Percentiles rank a stretch among this genome's conserved stretches.
These are phyloP conservation scores for Globisporangium viniferum DNA, from an alignment of 352 stramenopile species.

Conservation along the genomic window DNA sequence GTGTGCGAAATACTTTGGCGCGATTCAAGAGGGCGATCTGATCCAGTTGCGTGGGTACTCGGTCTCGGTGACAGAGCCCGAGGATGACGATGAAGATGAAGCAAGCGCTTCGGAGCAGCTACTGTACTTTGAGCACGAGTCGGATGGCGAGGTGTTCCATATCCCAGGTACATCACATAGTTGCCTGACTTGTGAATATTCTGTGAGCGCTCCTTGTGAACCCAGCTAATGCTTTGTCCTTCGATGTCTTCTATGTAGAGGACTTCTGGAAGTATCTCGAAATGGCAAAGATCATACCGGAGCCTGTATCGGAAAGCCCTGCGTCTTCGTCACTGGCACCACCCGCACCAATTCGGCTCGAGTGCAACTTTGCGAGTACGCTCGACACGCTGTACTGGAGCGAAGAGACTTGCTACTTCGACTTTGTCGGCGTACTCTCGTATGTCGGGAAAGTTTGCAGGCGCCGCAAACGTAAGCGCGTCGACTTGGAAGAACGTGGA, in stretches of 20 bases:
- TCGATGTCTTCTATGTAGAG: constrained; percentile 20
- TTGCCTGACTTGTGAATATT: too few species aligned
- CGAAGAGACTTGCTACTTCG: constrained; percentile 38
- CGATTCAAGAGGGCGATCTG: constrained; percentile 57
- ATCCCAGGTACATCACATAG: constrained; percentile 26
- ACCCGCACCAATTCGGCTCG: constrained; percentile 32
- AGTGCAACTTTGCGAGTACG: constrained; percentile 41
- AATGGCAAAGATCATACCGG: constrained; percentile 23
- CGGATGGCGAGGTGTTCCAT: constrained; percentile 29
- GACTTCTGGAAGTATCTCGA: constrained; percentile 60
- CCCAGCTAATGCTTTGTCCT: too few species aligned
- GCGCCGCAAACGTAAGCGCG: constrained; percentile 25
- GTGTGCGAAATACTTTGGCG: constrained; percentile 53
- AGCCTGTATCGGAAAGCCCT: constrained; percentile 1
- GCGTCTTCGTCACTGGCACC: not conserved
- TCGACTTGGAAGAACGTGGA: not conserved
- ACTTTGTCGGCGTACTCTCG: constrained; percentile 62
- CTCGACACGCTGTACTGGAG: constrained; percentile 30
- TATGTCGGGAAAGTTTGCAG: constrained; percentile 45
- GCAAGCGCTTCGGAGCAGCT: constrained; percentile 10
- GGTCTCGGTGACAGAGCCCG: constrained; percentile 12
- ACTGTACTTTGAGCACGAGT: constrained; percentile 33
- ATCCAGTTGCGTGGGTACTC: constrained; percentile 52
- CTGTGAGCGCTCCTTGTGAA: too few species aligned
- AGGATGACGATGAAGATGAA: constrained; percentile 10